Evolutionary conservation across 352 stramenopile genomes (phyloP), one percentile per base, ranked within the genome.

Genomic region (Plasmopara muralis): DNA sequence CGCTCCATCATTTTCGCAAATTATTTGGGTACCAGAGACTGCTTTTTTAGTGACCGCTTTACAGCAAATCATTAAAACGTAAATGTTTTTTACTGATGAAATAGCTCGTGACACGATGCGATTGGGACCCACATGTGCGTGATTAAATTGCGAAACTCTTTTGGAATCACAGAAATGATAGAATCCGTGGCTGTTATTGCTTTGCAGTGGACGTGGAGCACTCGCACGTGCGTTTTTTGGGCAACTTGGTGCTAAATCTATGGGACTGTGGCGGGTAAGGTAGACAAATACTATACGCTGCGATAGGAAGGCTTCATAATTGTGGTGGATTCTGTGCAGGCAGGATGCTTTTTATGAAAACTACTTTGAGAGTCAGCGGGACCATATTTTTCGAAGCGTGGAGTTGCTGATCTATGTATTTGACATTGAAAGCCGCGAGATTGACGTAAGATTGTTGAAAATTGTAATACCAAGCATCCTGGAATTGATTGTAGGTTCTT

Each of bases 1-100:
- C 74, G 97, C 50, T 98, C 90, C 45, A 99, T 99, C 60, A 99
- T 99, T 66, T 99, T 99, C 69, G 97, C 97, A 58, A 99, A 99
- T 78, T 99, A 99, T 73, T 68, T 98, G 51, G 95, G 79, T 94
- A 64, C 35, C 13, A 34, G 13, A 20, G 0, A 37, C 9, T 45
- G 0, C 9, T 38, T 5, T n/a, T n/a, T 38, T 38, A 25, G 1
- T 38, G 33, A 14, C 33, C 13, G 9, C 9, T 14, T 14, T 14
- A 38, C 37, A 18, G 8, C 13, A 15, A 18, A 18, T 8, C 8
- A 41, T 41, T 18, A 7, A 41, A 41, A 41, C n/a, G 1, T 16
- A 18, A 8, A 9, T 9, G 5, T 5, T 4, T 41, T 41, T 8
- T 41, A 13, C n/a, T 12, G 15, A 53, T 15, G 51, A 0, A 62